Evolutionary conservation across 108 stramenopile species (phyloP).

Genomic region (Fragilaria crotonensis): DNA sequence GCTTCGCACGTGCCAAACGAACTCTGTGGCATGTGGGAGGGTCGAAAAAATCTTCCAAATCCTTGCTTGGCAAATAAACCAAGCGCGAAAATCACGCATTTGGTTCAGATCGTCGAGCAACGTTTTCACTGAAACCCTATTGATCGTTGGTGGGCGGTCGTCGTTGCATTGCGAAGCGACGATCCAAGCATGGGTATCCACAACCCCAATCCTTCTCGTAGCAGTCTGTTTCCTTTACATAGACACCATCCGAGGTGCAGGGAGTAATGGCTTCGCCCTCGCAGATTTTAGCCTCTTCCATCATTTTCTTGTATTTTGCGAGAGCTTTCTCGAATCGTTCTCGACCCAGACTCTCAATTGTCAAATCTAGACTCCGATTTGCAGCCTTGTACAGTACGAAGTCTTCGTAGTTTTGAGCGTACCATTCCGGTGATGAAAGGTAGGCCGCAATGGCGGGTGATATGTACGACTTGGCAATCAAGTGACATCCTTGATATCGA

Average conservation of each 20-base stretch:
- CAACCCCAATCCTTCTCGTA: slow-evolving; percentile 19
- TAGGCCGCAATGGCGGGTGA: background rate
- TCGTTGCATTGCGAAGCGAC: no score
- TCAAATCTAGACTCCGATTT: slow-evolving; percentile 37
- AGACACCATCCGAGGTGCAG: slow-evolving; percentile 1
- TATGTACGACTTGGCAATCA: background rate
- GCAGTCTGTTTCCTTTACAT: slow-evolving; percentile 6
- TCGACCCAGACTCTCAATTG: slow-evolving; percentile 38
- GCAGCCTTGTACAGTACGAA: slow-evolving; percentile 28
- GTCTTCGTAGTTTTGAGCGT: slow-evolving; percentile 30
- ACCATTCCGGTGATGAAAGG: slow-evolving; percentile 5
- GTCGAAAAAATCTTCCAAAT: no score
- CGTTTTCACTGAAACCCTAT: no score
- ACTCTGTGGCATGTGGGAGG: background rate
- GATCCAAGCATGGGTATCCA: slow-evolving; percentile 25
- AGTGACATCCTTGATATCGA: background rate
- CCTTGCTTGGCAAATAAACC: no score
- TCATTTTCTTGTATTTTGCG: background rate
- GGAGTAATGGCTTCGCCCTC: background rate
- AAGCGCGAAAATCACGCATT: no score
- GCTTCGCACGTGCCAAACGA: background rate
- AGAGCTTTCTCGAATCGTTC: slow-evolving; percentile 16
- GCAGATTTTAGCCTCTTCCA: background rate
- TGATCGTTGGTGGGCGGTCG: no score
- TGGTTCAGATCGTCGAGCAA: no score